These are phyloP conservation scores for Termitomyces sp. DNA, from an alignment of 768 basidiomycete genomes.

Conservation along the genomic window DNA sequence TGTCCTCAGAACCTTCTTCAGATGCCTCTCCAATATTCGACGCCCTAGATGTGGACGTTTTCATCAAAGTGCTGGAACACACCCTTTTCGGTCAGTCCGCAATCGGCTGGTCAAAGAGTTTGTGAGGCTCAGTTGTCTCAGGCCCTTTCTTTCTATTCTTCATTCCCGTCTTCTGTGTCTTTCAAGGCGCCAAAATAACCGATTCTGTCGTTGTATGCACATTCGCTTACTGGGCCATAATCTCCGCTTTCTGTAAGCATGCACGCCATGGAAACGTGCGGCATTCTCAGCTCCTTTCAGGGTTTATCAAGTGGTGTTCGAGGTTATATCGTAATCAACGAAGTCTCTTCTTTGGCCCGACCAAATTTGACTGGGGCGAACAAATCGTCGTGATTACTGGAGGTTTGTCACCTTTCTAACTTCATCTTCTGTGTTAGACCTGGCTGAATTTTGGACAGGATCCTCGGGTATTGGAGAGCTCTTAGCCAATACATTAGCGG, in stretches of 20 bases:
- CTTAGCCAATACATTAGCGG: constrained; percentile 81
- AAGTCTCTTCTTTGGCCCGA: constrained; percentile 53
- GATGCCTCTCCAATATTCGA: constrained; percentile 58
- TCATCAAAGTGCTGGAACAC: constrained; percentile 72
- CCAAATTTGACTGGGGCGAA: constrained; percentile 74
- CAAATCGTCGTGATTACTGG: constrained; percentile 92
- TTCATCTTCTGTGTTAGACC: background rate
- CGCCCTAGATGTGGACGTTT: constrained; percentile 66
- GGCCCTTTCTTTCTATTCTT: constrained; percentile 84
- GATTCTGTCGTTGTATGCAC: constrained; percentile 49
- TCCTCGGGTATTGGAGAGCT: constrained; percentile 87
- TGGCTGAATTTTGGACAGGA: constrained; percentile 35
- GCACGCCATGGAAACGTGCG: background rate
- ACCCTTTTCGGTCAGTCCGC: constrained; percentile 69
- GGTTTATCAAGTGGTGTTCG: constrained; percentile 66
- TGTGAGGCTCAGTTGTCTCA: constrained; percentile 21
- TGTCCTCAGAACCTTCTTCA: constrained; percentile 12
- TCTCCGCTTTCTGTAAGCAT: constrained; percentile 66
- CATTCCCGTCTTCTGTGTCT: constrained; percentile 72
- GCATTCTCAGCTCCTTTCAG: constrained; percentile 27
- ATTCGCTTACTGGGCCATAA: constrained; percentile 46
- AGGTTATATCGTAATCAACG: constrained; percentile 71
- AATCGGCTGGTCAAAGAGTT: background rate
- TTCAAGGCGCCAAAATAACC: constrained; percentile 53
- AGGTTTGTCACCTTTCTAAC: constrained; percentile 40